Evolutionary conservation across 306 rosid genomes (phyloP).

Genomic region (Parietaria judaica): DNA sequence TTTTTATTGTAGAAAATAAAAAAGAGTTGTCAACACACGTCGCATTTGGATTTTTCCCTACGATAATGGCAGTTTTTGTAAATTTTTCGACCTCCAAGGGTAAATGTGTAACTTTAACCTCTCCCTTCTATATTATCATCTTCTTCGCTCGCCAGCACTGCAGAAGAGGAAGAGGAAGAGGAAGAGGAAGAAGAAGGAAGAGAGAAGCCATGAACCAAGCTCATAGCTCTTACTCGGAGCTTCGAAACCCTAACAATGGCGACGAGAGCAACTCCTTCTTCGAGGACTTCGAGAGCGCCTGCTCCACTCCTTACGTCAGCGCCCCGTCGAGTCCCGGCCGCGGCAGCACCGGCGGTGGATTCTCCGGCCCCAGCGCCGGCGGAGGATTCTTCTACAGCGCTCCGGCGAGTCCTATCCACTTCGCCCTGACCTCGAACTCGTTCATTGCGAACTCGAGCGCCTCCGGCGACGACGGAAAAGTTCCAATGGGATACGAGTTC

Average conservation of each 20-base stretch:
- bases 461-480: conserved; percentile 12
- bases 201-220: conserved; percentile 4
- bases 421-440: conserved; percentile 37
- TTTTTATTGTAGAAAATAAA: no score
- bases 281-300: conserved; percentile 69
- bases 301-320: conserved; percentile 91
- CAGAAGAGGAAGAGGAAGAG: not conserved
- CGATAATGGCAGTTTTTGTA: not conserved
- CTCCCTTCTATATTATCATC: not conserved
- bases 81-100: not conserved
- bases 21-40: no score
- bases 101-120: not conserved
- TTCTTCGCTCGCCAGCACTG: conserved; percentile 22
- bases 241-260: conserved; percentile 24
- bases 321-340: conserved; percentile 96
- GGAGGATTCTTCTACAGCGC: conserved; percentile 83
- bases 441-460: conserved; percentile 14
- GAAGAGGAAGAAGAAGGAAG: not conserved
- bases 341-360: conserved; percentile 31
- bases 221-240: conserved; percentile 5
- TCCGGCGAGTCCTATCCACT: conserved; percentile 94
- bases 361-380: conserved; percentile 46
- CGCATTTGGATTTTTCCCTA: not conserved
- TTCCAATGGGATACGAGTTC: conserved; percentile 52
- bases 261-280: conserved; percentile 18